Conservation (phyloP, 495 filamentous ascomycete genomes). For the Usnea hakonensis region DNA sequence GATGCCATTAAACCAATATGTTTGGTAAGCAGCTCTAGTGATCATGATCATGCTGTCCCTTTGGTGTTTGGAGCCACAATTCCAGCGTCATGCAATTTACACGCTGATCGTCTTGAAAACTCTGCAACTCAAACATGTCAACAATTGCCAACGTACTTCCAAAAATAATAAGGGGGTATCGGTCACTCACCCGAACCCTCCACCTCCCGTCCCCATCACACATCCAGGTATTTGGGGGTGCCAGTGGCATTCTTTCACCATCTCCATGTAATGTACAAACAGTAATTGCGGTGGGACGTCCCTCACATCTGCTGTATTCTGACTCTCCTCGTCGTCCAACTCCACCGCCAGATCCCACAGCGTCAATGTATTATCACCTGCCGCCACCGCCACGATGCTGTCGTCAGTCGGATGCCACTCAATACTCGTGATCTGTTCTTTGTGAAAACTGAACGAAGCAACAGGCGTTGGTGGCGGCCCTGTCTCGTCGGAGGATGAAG, state of each 20-base stretch:
- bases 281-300: slow-evolving; percentile 91
- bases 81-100: slow-evolving; percentile 17
- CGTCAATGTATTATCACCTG: slow-evolving; percentile 88
- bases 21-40: neutral
- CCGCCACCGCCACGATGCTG: slow-evolving; percentile 84
- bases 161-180: neutral
- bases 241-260: slow-evolving; percentile 93
- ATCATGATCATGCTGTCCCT: neutral
- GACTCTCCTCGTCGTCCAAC: slow-evolving; percentile 91
- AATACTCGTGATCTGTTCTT: slow-evolving; percentile 87
- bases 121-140: slow-evolving; percentile 27
- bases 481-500: slow-evolving; percentile 39
- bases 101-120: slow-evolving; percentile 53
- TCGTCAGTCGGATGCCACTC: slow-evolving; percentile 98
- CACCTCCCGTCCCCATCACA: slow-evolving; percentile 80
- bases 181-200: slow-evolving; percentile 60
- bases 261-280: slow-evolving; percentile 93
- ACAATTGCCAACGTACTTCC: neutral
- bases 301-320: slow-evolving; percentile 73
- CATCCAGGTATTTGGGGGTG: slow-evolving; percentile 93
- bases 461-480: slow-evolving; percentile 58
- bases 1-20: neutral
- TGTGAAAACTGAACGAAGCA: slow-evolving; percentile 87
- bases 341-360: slow-evolving; percentile 97
- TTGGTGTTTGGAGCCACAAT: neutral